Evolutionary conservation across 2,329 filamentous ascomycete genomes (phyloP).

Genomic region (Huntiella decipiens): DNA sequence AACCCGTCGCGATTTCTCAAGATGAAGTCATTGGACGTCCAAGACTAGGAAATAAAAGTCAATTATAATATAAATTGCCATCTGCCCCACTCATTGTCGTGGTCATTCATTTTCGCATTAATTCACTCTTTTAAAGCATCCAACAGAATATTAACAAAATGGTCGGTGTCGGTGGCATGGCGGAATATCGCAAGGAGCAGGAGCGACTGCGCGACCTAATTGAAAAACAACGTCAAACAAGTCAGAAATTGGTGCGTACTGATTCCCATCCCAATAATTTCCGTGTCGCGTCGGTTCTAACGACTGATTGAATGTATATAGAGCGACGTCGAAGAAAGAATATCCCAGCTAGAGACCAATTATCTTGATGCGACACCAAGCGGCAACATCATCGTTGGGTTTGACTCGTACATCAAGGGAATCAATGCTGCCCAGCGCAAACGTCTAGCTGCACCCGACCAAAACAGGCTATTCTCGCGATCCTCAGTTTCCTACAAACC

Average conservation of each 20-base stretch:
- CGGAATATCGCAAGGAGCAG: constrained; percentile 32
- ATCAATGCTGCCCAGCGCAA: constrained; percentile 42
- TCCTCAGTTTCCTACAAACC: constrained; percentile 44
- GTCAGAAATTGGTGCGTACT: constrained; percentile 21
- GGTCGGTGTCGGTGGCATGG: constrained; percentile 15
- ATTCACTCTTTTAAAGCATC: too few relatives aligned
- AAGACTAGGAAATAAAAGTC: too few relatives aligned
- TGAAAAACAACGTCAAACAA: constrained; percentile 23
- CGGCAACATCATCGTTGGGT: constrained; percentile 93
- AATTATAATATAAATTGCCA: too few relatives aligned
- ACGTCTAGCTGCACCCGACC: constrained; percentile 45
- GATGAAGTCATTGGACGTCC: too few relatives aligned
- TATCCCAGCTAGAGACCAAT: constrained; percentile 62
- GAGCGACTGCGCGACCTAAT: constrained; percentile 28
- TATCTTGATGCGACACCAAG: constrained; percentile 80
- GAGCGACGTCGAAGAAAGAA: constrained; percentile 50
- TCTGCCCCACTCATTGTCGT: too few relatives aligned
- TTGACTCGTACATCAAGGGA: constrained; percentile 96
- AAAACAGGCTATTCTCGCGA: constrained; percentile 54
- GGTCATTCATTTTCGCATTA: too few relatives aligned
- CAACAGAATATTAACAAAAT: constrained; percentile 1
- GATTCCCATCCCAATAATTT: background rate
- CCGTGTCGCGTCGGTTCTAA: background rate
- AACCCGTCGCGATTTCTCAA: too few relatives aligned
- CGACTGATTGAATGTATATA: constrained; percentile 11